These are phyloP conservation scores for Trametes cubensis DNA, from an alignment of 768 basidiomycete genomes.

Conservation along the genomic window DNA sequence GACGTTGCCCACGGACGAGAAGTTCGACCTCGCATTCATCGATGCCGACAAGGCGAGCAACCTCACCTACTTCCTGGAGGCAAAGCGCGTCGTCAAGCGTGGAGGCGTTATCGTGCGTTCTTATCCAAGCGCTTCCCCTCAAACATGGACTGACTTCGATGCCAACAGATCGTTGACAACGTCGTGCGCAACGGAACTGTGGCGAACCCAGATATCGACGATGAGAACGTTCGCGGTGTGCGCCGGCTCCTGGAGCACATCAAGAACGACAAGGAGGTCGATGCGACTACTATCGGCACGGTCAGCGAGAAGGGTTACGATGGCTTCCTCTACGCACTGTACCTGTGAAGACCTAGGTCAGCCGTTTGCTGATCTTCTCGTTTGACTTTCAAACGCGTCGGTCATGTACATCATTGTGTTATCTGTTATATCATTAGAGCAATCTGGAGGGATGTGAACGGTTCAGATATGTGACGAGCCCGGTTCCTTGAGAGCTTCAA, in stretches of 20 bases:
- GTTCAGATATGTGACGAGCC: too few species aligned
- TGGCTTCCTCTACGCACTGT: slow-evolving; percentile 34
- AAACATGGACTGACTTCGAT: neutral
- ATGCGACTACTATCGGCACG: slow-evolving; percentile 41
- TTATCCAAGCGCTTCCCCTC: neutral
- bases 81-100: slow-evolving; percentile 58
- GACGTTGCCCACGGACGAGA: slow-evolving; percentile 47
- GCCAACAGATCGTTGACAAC: slow-evolving; percentile 59
- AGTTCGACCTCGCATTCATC: slow-evolving; percentile 71
- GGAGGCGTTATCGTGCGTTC: slow-evolving; percentile 63
- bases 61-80: slow-evolving; percentile 57
- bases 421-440: too few species aligned
- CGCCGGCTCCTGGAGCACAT: slow-evolving; percentile 48
- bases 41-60: slow-evolving; percentile 70
- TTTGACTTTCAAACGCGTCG: neutral
- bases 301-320: slow-evolving; percentile 40
- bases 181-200: slow-evolving; percentile 55
- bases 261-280: slow-evolving; percentile 48
- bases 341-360: slow-evolving; percentile 10
- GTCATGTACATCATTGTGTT: too few species aligned
- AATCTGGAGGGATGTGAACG: too few species aligned
- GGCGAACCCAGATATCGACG: slow-evolving; percentile 36
- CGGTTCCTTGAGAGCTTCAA: too few species aligned
- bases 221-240: slow-evolving; percentile 45
- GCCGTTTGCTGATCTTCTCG: neutral